Evolutionary conservation across 2,329 filamentous ascomycete genomes (phyloP), one percentile per base, ranked within the genome.

Genomic region (Verticillium dahliae): DNA sequence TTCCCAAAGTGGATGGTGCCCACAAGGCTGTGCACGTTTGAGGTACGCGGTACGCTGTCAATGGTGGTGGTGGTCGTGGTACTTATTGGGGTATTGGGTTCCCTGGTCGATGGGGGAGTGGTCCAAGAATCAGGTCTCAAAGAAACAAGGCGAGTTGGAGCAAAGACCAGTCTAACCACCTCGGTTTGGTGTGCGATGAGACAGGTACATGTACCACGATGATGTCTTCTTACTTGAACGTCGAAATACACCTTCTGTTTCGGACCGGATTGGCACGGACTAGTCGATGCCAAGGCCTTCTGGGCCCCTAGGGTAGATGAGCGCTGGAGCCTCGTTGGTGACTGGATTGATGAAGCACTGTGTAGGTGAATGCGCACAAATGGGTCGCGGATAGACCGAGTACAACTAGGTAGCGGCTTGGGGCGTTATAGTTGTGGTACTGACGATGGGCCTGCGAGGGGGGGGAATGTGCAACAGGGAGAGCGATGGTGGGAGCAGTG

Each of bases 21-120:
- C 65, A 65, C 63, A 65, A 66, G 65, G 63, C 65, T 66, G 65
- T 66, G 65, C 65, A 65, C 65, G 65, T 66, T 66, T 66, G 63
- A 65, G 63, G 61, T 58, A 45, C 15, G 41, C 39, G 39, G 39
- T 41, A 41, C 39, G 39, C 35, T 37, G 39, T 41, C 13, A 14
- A 15, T 7, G 45, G 54, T 31, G 60, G 61, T 57, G 56, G n/a
- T 56, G 27, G 27, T 27, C 27, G 27, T 27, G 27, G 27, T 27
- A 27, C 27, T 27, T 27, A 22, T 62, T 64, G 54, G 22, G 54
- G 45, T 41, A 31, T 60, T 41, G 52, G 15, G 39, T 33, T 22
- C 18, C 45, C 18, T 27, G 6, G 22, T n/a, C 15, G n/a, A 45
- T 45, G 4, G 39, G 11, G 6, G n/a, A n/a, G 45, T 3, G 27